Base-by-base conservation (phyloP, 768 basidiomycete species). In the Mycena crocata region DNA sequence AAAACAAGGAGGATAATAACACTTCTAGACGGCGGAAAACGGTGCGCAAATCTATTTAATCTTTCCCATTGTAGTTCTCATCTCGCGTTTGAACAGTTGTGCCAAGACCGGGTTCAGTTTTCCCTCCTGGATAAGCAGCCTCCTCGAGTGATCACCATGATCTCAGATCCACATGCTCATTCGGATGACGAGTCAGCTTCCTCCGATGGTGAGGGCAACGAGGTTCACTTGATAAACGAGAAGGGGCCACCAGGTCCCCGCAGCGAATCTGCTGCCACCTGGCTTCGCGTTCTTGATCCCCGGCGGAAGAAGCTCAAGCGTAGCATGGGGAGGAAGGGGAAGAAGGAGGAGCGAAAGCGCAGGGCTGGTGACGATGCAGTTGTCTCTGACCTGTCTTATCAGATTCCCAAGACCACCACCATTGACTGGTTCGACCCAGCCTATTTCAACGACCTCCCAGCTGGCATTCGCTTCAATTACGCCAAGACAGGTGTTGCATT, bases 341-440 rank as follows among this genome's bases (percentile, higher is more conserved):
- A 21, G 3, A 55, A 44, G n/a, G 3, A 19, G 0, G 51, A 54
- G n/a, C 62, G 45, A 23, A 28, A 24, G 9, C 42, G 42, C 14
- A 4, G 44, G 4, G 5, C 6, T 0, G 31, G 19, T 2, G 37
- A 2, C 1, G 24, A 63, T 28, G n/a, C n/a, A n/a, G 19, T 13
- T 1, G 56, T 45, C 30, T 57, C 56, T 13, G 56, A 57, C 40
- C 7, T 45, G 14, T 58, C 42, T 2, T 21, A 24, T n/a, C 51
- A 64, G 19, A 45, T 66, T 13, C 68, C 66, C 23, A 62, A 69
- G 28, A 21, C 49, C 17, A 70, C 68, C 2, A 67, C 71, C 1
- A 63, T 77, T 28, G 73, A 77, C 54, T 77, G 65, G 69, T 75
- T 75, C 62, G 61, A 72, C 23, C 76, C 74, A 3, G 50, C 37